Percentiles rank a stretch among this genome's conserved stretches.
Conservation (phyloP, 2,329 filamentous ascomycete species). For the Akanthomyces lecanii region DNA sequence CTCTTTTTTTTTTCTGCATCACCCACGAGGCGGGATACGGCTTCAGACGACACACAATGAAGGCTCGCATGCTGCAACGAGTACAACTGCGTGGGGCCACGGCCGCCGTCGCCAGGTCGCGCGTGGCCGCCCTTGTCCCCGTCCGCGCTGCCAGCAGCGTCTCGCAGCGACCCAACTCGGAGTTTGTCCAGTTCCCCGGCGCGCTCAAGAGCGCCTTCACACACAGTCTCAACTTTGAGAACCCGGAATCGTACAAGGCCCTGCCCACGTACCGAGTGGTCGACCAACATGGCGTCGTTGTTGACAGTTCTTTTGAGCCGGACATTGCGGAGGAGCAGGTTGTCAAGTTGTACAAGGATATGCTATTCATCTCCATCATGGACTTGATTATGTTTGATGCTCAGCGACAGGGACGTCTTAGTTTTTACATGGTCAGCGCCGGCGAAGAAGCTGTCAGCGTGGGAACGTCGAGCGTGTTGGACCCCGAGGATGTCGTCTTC, state of each 20-base stretch:
- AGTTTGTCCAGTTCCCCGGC: slow-evolving; percentile 76
- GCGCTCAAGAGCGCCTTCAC: slow-evolving; percentile 94
- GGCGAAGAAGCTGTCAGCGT: slow-evolving; percentile 94
- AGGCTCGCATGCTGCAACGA: slow-evolving; percentile 30
- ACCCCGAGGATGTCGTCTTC: slow-evolving; percentile 84
- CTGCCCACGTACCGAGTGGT: slow-evolving; percentile 91
- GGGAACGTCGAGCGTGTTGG: slow-evolving; percentile 77
- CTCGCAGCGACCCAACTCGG: slow-evolving; percentile 53
- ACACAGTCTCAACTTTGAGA: slow-evolving; percentile 69
- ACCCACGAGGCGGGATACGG: neutral
- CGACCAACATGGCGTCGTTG: slow-evolving; percentile 78
- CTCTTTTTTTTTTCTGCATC: neutral
- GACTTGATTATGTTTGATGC: slow-evolving; percentile 98
- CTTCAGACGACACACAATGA: slow-evolving; percentile 26
- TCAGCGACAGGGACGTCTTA: slow-evolving; percentile 86
- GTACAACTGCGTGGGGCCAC: slow-evolving; percentile 25
- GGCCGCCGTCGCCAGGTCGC: slow-evolving; percentile 22
- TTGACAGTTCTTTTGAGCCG: slow-evolving; percentile 66
- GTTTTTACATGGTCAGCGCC: slow-evolving; percentile 96
- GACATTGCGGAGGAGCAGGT: slow-evolving; percentile 64
- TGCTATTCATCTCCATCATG: slow-evolving; percentile 75
- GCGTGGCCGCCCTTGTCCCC: slow-evolving; percentile 20
- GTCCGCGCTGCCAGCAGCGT: slow-evolving; percentile 44
- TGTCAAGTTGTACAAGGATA: slow-evolving; percentile 59
- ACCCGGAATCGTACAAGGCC: slow-evolving; percentile 65